These are phyloP conservation scores for Neohortaea acidophila DNA, from an alignment of 495 filamentous ascomycete genomes.

Conservation along the genomic window DNA sequence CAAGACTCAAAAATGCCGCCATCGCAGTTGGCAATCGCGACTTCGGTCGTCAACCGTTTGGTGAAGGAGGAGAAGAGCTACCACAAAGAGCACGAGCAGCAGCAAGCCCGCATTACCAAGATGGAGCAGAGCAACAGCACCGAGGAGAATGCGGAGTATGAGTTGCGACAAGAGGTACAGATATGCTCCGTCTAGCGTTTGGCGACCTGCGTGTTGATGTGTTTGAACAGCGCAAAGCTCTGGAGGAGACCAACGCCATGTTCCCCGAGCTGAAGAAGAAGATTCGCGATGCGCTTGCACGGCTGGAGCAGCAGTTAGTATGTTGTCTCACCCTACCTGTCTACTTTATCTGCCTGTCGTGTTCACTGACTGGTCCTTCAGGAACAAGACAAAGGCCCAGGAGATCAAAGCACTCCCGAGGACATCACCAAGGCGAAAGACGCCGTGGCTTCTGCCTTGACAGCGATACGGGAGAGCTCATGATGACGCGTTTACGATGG, in stretches of 20 bases:
- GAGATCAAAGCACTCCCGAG: conserved; percentile 20
- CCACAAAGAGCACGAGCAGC: conserved; percentile 61
- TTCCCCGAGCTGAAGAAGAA: conserved; percentile 51
- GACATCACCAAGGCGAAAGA: conserved; percentile 29
- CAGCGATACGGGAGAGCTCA: conserved; percentile 19
- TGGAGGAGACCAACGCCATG: conserved; percentile 70
- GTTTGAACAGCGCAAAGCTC: conserved; percentile 44
- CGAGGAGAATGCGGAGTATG: conserved; percentile 42
- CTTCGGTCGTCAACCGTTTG: conserved; percentile 58
- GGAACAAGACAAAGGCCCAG: conserved; percentile 25
- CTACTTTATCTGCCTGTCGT: neutral
- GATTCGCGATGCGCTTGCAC: conserved; percentile 49
- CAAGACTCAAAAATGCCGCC: conserved; percentile 44
- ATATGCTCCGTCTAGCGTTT: too few relatives aligned
- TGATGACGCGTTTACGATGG: too few relatives aligned
- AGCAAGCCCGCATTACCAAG: conserved; percentile 56
- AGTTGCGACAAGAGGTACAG: conserved; percentile 79
- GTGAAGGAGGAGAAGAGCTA: conserved; percentile 87
- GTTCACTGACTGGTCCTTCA: conserved; percentile 6
- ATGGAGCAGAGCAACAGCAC: conserved; percentile 33
- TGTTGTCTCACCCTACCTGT: neutral
- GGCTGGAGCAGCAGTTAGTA: conserved; percentile 51
- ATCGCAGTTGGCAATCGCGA: conserved; percentile 55
- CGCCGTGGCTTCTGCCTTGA: conserved; percentile 23
- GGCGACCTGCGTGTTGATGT: neutral